These are phyloP conservation scores for Eimeria praecox DNA, from an alignment of 169 alveolate species.

Conservation along the genomic window DNA sequence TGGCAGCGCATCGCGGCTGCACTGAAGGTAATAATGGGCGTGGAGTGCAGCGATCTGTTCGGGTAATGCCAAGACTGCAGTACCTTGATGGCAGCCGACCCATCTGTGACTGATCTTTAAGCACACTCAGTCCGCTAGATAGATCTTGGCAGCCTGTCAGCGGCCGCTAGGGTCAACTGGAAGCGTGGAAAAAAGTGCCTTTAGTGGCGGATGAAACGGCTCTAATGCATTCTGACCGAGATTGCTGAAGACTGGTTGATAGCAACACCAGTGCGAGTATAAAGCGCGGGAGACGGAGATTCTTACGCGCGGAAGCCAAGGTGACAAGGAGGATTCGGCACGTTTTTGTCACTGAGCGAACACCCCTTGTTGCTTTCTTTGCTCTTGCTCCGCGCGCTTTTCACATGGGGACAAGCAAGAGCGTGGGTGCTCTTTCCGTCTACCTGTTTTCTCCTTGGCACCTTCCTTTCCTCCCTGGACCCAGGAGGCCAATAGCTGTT, in stretches of 20 bases:
- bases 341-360: conserved; percentile 14
- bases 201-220: neutral
- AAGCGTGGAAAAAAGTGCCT: neutral
- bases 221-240: neutral
- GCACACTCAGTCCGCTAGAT: neutral
- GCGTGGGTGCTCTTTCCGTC: neutral
- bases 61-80: neutral
- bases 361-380: neutral
- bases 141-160: neutral
- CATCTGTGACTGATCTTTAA: neutral
- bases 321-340: conserved; percentile 5
- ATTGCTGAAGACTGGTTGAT: neutral
- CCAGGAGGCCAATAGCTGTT: neutral
- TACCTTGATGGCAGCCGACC: neutral
- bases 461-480: neutral
- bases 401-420: conserved; percentile 3
- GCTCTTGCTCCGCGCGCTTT: neutral
- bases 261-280: neutral
- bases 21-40: neutral
- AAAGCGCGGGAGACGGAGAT: neutral
- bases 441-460: neutral
- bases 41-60: conserved; percentile 17
- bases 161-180: neutral
- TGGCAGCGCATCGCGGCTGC: conserved; percentile 45
- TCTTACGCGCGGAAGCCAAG: neutral